Base-by-base conservation (phyloP, 208 protist genomes). In the Leptomonas pyrrhocoris region DNA sequence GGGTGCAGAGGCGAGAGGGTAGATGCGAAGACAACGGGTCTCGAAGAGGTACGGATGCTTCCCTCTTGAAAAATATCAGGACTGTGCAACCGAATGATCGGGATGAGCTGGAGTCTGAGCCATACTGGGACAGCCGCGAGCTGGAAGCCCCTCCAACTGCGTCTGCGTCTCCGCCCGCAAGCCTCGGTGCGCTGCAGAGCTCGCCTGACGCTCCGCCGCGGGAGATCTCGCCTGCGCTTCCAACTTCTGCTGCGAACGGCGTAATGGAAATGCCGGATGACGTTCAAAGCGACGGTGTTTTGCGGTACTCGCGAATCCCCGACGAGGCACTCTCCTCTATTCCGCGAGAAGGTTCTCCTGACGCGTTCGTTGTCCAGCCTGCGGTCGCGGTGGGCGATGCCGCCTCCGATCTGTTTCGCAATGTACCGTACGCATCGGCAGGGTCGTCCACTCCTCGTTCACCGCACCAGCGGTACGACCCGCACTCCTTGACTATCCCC, bases 21-120 rank as follows among this genome's bases (percentile, higher is more conserved):
- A n/a, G n/a, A n/a, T n/a, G 28, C 8, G 28, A 53, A 7, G 48
- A 53, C 1, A n/a, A 25, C 4, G 12, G 4, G 23, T 6, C 12
- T 15, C 48, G 21, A 23, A 25, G 11, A 13, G 28, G 21, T n/a
- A 53, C 48, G 2, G 48, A 53, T 30, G 23, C 48, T 11, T 30
- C 48, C 9, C 21, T 53, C 28, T 23, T n/a, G 13, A 23, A n/a
- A 30, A 49, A 49, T n/a, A 18, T 18, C 45, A 49, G 5, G 43
- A 38, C 43, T 46, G 55, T 7, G 11, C 12, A 59, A 15, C 27
- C 6, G 36, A 8, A 30, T 0, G 25, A 64, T 2, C 54, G 67
- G 11, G 36, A 55, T 28, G 67, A 64, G 25, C 31, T 73, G 0
- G 55, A 57, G 23, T 43, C 67, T 0, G 67, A 73, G 31, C 56